Base-by-base conservation (phyloP, 345 rosid species). In the Corchorus olitorius region DNA sequence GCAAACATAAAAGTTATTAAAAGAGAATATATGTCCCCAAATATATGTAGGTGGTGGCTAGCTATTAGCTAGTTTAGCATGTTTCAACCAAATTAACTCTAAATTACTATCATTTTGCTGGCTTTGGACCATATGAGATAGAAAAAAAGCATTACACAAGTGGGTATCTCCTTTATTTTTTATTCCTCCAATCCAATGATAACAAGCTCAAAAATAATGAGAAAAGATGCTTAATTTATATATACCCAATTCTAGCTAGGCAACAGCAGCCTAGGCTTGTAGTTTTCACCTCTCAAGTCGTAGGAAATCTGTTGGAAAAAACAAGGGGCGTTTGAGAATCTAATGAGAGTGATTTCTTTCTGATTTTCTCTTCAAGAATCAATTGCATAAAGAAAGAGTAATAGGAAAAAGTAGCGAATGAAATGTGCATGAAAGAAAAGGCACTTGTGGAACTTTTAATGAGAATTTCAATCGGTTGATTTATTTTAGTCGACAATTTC, bases 151-250 rank as follows among this genome's bases (percentile, higher is more conserved):
- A 65, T 55, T 33, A 8, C n/a, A 5, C 61, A 66, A 45, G 71
- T 66, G 71, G 71, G 37, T n/a, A 66, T 46, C 71, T 66, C 19
- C 20, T 45, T 27, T 27, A 27, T 27, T 27, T 19, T 66, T 66
- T 11, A 1, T 43, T 65, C 34, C 35, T 65, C 33, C 70, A n/a
- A 65, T 63, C 6, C 6, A 63, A 63, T 43, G 71, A 66, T 66
- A 22, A 46, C 17, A 66, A 66, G 53, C n/a, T 60, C 63, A 64
- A 37, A 64, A 39, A 64, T 45, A 66, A 45, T 5, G 10, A 45
- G 43, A 45, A 43, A 65, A 43, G 70, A 43, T 43, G 54, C 71
- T 46, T 45, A 6, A 22, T 46, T 39, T 66, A 46, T 11, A 46
- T 11, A 39, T 39, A 39, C 43, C 1, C 50, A 7, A 13, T 45